phyloP scores from a whole-genome alignment of 805 yeast genomes.

The Suhomyces vadensis region DNA sequence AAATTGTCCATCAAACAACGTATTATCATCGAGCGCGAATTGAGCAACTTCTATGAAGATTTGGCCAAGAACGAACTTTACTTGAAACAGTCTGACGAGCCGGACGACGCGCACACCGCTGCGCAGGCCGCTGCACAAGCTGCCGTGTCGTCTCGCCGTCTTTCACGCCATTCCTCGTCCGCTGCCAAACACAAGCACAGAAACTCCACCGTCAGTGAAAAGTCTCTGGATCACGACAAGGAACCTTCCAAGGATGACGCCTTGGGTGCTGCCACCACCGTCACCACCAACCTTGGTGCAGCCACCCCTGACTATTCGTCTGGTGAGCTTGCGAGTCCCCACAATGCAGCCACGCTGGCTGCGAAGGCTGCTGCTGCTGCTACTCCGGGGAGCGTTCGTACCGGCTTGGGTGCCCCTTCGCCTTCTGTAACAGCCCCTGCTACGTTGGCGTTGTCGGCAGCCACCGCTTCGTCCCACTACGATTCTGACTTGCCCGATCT shows the following conservation, averaged over 20 bases:
- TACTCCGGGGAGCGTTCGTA: not conserved
- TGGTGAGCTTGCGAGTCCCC: not conserved
- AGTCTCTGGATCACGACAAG: slow-evolving; percentile 1
- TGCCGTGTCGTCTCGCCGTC: slow-evolving; percentile 8
- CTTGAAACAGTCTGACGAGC: slow-evolving; percentile 31
- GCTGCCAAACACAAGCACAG: slow-evolving; percentile 8
- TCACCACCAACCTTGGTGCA: slow-evolving; percentile 6
- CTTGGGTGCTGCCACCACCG: slow-evolving; percentile 2
- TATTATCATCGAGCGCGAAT: slow-evolving; percentile 46
- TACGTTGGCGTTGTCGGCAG: not conserved
- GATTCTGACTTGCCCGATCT: slow-evolving; percentile 4
- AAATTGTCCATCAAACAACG: slow-evolving; percentile 38
- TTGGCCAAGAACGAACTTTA: slow-evolving; percentile 40
- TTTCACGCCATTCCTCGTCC: slow-evolving; percentile 11
- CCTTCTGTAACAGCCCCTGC: not conserved
- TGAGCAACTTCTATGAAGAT: slow-evolving; percentile 46
- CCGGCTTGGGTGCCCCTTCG: no score
- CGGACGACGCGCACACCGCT: not conserved
- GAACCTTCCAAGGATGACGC: slow-evolving; percentile 1
- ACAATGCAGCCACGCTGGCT: not conserved
- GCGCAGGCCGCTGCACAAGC: slow-evolving; percentile 1
- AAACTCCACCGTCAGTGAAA: slow-evolving; percentile 4
- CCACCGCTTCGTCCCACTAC: not conserved
- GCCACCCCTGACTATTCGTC: slow-evolving; percentile 5
- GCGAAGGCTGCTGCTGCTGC: slow-evolving; percentile 1